Conservation (phyloP, 169 alveolate genomes). For the Plasmodium reichenowi region DNA sequence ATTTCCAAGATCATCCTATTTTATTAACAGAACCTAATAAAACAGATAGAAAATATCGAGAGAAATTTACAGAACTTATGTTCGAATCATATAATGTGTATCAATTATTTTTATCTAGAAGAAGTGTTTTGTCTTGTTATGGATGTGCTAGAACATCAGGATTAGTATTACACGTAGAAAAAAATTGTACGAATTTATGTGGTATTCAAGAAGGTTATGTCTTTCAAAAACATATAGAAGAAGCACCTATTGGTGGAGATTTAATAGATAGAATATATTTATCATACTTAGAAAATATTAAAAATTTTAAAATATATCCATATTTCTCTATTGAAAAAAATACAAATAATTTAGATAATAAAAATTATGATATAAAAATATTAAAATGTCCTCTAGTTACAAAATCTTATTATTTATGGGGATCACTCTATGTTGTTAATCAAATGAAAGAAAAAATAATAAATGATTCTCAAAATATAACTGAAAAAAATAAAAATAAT, state of each 20-base stretch:
- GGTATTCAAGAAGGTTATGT: conserved; percentile 84
- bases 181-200: conserved; percentile 81
- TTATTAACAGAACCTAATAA: conserved; percentile 83
- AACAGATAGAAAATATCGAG: conserved; percentile 79
- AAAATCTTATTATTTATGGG: conserved; percentile 80
- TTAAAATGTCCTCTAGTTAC: conserved; percentile 81
- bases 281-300: conserved; percentile 72
- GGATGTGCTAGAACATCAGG: conserved; percentile 85
- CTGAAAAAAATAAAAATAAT: conserved; percentile 42
- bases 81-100: conserved; percentile 80
- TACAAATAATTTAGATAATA: conserved; percentile 36
- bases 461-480: conserved; percentile 28
- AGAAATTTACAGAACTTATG: conserved; percentile 80
- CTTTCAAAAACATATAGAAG: conserved; percentile 80
- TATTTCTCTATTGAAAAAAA: conserved; percentile 65
- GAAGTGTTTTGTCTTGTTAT: conserved; percentile 83
- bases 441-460: conserved; percentile 79
- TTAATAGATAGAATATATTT: conserved; percentile 80
- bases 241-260: conserved; percentile 86
- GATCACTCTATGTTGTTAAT: conserved; percentile 82
- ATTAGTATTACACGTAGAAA: conserved; percentile 84
- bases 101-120: conserved; percentile 80
- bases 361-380: conserved; percentile 31
- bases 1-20: conserved; percentile 81
- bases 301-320: conserved; percentile 78